A percentile compares a stretch with the other conserved stretches of the same genome.
Evolutionary conservation across 2,329 filamentous ascomycete species (phyloP).

Genomic region (Trichoderma harzianum): DNA sequence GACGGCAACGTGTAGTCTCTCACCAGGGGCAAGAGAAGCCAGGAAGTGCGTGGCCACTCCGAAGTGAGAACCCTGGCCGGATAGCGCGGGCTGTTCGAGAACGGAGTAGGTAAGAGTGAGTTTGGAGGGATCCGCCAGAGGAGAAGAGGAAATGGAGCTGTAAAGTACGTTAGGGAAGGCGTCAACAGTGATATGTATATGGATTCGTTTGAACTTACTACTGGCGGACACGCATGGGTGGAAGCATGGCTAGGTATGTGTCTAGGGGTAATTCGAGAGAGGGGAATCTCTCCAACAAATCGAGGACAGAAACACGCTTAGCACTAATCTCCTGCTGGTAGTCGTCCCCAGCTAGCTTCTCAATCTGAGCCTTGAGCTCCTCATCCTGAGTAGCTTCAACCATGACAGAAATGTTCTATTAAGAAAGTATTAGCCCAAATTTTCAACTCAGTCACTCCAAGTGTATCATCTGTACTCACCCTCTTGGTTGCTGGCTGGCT

Average conservation of each 20-base stretch:
- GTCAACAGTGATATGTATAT: background rate
- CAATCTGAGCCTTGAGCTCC: slow-evolving; percentile 41
- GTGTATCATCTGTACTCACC: slow-evolving; percentile 32
- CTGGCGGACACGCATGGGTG: slow-evolving; percentile 73
- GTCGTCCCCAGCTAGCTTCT: slow-evolving; percentile 43
- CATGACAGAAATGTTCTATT: slow-evolving; percentile 39
- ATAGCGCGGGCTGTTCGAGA: slow-evolving; percentile 53
- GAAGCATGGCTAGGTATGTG: slow-evolving; percentile 67
- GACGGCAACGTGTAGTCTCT: slow-evolving; percentile 50
- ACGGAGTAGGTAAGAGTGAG: slow-evolving; percentile 68
- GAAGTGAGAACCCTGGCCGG: slow-evolving; percentile 47
- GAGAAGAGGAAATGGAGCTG: slow-evolving; percentile 70
- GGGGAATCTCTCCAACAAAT: slow-evolving; percentile 64
- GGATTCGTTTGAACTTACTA: slow-evolving; percentile 44
- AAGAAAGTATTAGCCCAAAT: slow-evolving; percentile 16
- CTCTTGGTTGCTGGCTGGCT: slow-evolving; percentile 69
- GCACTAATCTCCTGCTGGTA: slow-evolving; percentile 48
- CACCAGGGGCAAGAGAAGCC: slow-evolving; percentile 42
- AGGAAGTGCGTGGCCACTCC: slow-evolving; percentile 63
- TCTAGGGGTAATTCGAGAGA: slow-evolving; percentile 59
- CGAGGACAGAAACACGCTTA: slow-evolving; percentile 63
- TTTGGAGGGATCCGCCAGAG: slow-evolving; percentile 53
- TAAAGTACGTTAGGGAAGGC: background rate
- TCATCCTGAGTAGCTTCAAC: slow-evolving; percentile 48
- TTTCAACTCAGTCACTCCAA: background rate